phyloP scores from a whole-genome alignment of 257 asterid genomes.

The Solanum dulcamara region DNA sequence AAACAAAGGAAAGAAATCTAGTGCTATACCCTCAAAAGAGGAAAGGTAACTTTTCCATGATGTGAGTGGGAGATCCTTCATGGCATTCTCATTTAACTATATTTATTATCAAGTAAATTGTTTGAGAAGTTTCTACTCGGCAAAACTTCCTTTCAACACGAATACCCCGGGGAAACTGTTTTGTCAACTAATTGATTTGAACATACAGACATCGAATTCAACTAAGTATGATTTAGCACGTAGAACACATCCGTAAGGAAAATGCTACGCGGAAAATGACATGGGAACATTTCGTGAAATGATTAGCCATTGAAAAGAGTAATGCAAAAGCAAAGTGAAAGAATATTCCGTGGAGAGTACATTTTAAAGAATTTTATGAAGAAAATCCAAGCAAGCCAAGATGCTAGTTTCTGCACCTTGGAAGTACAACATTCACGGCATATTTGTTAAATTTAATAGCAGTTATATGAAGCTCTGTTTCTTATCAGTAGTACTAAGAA shows the following conservation, averaged over 20 bases:
- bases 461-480: neutral
- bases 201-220: neutral
- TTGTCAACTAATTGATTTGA: neutral
- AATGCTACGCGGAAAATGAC: neutral
- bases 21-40: neutral
- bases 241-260: neutral
- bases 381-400: neutral
- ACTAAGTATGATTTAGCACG: neutral
- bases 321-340: neutral
- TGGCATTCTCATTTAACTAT: neutral
- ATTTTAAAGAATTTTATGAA: neutral
- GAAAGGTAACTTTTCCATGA: neutral
- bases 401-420: neutral
- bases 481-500: neutral
- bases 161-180: neutral
- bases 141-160: neutral
- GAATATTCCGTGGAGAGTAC: neutral
- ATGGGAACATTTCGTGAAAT: neutral
- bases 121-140: neutral
- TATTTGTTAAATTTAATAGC: neutral
- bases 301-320: neutral
- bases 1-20: neutral
- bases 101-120: neutral
- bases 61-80: constrained; percentile 3
- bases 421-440: neutral